phyloP scores from a whole-genome alignment of 192 early-diverging fungal genomes.

The Coemansia sp. region DNA sequence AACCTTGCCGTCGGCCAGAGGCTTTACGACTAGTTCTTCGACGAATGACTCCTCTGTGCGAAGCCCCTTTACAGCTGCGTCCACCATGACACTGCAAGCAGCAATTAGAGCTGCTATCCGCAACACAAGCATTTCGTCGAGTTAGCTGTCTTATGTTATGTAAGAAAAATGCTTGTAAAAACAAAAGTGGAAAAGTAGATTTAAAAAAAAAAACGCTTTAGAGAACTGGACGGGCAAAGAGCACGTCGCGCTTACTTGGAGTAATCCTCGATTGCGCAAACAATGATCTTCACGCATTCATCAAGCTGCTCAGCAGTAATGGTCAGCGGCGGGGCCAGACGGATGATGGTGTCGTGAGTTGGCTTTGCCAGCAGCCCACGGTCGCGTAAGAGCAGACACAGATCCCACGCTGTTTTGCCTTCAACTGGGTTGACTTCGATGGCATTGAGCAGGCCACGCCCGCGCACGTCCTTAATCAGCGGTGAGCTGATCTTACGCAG shows the following conservation, averaged over 20 bases:
- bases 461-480: conserved; percentile 78
- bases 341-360: conserved; percentile 97
- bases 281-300: conserved; percentile 78
- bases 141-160: neutral
- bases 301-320: conserved; percentile 91
- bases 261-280: conserved; percentile 68
- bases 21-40: conserved; percentile 69
- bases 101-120: conserved; percentile 12
- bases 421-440: conserved; percentile 88
- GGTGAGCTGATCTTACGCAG: conserved; percentile 76
- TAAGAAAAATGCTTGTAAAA: neutral
- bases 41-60: conserved; percentile 55
- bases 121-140: conserved; percentile 12
- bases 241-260: conserved; percentile 10
- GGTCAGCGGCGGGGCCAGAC: conserved; percentile 90
- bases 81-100: conserved; percentile 5
- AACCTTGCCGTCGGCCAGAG: conserved; percentile 74
- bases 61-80: neutral
- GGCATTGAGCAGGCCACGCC: conserved; percentile 92
- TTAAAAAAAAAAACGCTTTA: conserved; percentile 1
- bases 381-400: conserved; percentile 90
- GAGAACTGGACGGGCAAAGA: neutral
- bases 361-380: conserved; percentile 96
- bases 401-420: conserved; percentile 92
- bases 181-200: neutral